These are phyloP conservation scores for Nakazawaea ishiwadae DNA, from an alignment of 805 yeast species.

Conservation along the genomic window DNA sequence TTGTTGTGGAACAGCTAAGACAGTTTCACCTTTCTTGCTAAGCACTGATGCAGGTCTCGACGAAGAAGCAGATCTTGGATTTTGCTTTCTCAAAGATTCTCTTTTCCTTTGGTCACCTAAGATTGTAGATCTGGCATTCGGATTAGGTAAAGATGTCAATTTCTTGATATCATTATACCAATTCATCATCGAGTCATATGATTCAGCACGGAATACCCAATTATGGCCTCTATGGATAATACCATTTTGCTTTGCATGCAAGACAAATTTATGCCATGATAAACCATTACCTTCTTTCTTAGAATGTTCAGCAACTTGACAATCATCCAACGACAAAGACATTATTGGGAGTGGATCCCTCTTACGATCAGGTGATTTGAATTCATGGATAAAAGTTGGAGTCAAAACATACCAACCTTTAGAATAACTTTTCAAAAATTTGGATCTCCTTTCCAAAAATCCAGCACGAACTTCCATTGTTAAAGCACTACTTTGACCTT, in stretches of 20 bases:
- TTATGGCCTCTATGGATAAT: conserved; percentile 78
- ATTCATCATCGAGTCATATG: conserved; percentile 68
- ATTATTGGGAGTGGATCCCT: conserved; percentile 78
- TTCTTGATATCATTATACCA: conserved; percentile 81
- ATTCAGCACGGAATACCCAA: conserved; percentile 92
- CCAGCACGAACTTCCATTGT: conserved; percentile 72
- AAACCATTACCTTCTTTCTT: conserved; percentile 59
- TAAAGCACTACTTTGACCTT: conserved; percentile 64
- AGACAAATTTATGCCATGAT: conserved; percentile 68
- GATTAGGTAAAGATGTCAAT: conserved; percentile 59
- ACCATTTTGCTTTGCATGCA: conserved; percentile 72
- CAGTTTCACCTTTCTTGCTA: conserved; percentile 21
- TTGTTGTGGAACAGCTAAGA: conserved; percentile 19
- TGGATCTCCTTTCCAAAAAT: conserved; percentile 81
- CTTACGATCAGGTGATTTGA: conserved; percentile 76
- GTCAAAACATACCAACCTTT: conserved; percentile 90
- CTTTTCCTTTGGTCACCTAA: conserved; percentile 28
- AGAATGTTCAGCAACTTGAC: conserved; percentile 79
- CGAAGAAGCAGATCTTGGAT: conserved; percentile 24
- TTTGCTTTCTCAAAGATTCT: conserved; percentile 14
- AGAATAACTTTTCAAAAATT: conserved; percentile 86
- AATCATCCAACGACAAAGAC: conserved; percentile 76
- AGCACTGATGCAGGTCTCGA: conserved; percentile 17
- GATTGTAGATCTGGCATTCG: conserved; percentile 50
- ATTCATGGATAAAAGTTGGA: conserved; percentile 84